Percentiles rank a stretch among this genome's conserved stretches.
These are phyloP conservation scores for Avicennia marina DNA, from an alignment of 257 asterid genomes.

Conservation along the genomic window DNA sequence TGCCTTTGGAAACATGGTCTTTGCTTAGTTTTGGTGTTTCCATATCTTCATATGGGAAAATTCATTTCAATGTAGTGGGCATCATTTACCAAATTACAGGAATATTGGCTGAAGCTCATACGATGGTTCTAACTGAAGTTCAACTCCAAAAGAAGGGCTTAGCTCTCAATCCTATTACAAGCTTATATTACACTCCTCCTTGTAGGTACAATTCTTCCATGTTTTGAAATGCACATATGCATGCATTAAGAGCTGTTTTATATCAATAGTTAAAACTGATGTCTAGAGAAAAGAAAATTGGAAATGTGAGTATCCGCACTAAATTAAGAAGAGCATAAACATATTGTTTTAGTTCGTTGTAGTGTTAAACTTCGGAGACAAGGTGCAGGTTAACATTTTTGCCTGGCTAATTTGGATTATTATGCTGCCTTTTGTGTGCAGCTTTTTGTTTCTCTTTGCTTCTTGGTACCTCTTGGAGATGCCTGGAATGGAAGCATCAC, in stretches of 20 bases:
- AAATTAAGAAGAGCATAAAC: too few relatives aligned
- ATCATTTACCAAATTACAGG: slow-evolving; percentile 82
- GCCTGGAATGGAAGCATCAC: slow-evolving; percentile 90
- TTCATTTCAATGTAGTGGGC: slow-evolving; percentile 67
- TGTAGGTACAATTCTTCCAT: slow-evolving; percentile 50
- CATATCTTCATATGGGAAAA: slow-evolving; percentile 74
- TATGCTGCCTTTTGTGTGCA: slow-evolving; percentile 49
- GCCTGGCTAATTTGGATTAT: too few relatives aligned
- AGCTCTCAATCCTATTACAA: slow-evolving; percentile 71
- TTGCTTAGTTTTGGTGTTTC: slow-evolving; percentile 80
- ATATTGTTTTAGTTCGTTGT: too few relatives aligned
- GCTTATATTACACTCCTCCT: slow-evolving; percentile 77
- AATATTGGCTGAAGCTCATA: slow-evolving; percentile 71
- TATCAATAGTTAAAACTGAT: too few relatives aligned
- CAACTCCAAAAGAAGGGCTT: slow-evolving; percentile 75
- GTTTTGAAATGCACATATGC: not conserved
- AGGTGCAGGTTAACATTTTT: too few relatives aligned
- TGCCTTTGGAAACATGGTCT: slow-evolving; percentile 60
- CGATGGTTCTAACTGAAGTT: slow-evolving; percentile 79
- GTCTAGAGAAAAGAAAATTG: too few relatives aligned
- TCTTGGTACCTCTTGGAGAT: slow-evolving; percentile 98
- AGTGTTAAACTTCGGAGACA: too few relatives aligned
- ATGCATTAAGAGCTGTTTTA: too few relatives aligned
- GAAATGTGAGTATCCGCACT: too few relatives aligned
- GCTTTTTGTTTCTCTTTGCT: slow-evolving; percentile 82